Evolutionary conservation across 2,329 filamentous ascomycete genomes (phyloP).

Genomic region (Leptosphaerulina australis): DNA sequence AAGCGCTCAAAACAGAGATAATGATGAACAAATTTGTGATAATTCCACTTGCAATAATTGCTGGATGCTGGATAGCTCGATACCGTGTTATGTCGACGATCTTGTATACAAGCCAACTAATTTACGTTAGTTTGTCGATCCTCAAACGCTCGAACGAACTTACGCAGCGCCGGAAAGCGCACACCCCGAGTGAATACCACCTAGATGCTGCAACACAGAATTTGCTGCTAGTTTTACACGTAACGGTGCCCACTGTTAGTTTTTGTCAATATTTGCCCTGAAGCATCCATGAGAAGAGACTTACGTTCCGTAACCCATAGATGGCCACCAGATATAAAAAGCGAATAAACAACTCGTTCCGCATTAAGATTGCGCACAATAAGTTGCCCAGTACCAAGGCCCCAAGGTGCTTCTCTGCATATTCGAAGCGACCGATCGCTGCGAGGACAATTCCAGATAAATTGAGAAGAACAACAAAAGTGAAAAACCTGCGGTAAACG

Average conservation of each 20-base stretch:
- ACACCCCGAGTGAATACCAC: slow-evolving; percentile 46
- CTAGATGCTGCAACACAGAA: slow-evolving; percentile 43
- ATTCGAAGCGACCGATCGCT: slow-evolving; percentile 35
- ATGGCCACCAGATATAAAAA: slow-evolving; percentile 42
- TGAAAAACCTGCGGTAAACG: slow-evolving; percentile 46
- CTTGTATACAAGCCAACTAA: slow-evolving; percentile 44
- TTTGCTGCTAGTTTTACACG: slow-evolving; percentile 39
- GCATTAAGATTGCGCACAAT: slow-evolving; percentile 39
- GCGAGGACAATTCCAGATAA: slow-evolving; percentile 39
- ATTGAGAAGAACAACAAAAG: slow-evolving; percentile 40
- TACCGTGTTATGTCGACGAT: slow-evolving; percentile 44
- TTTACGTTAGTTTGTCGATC: slow-evolving; percentile 15
- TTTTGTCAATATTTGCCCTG: slow-evolving; percentile 5
- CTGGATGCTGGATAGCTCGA: slow-evolving; percentile 40
- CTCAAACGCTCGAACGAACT: slow-evolving; percentile 2
- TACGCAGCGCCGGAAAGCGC: slow-evolving; percentile 44
- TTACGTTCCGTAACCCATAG: slow-evolving; percentile 33
- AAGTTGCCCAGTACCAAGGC: slow-evolving; percentile 44
- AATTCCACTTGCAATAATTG: slow-evolving; percentile 42
- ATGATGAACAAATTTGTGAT: slow-evolving; percentile 45
- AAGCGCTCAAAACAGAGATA: slow-evolving; percentile 44
- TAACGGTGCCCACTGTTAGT: slow-evolving; percentile 40
- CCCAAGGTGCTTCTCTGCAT: slow-evolving; percentile 43
- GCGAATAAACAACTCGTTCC: slow-evolving; percentile 44
- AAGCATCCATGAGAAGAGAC: not conserved